Evolutionary conservation across 1,284 basidiomycete genomes (phyloP).

Genomic region (Marasmius tenuissimus): DNA sequence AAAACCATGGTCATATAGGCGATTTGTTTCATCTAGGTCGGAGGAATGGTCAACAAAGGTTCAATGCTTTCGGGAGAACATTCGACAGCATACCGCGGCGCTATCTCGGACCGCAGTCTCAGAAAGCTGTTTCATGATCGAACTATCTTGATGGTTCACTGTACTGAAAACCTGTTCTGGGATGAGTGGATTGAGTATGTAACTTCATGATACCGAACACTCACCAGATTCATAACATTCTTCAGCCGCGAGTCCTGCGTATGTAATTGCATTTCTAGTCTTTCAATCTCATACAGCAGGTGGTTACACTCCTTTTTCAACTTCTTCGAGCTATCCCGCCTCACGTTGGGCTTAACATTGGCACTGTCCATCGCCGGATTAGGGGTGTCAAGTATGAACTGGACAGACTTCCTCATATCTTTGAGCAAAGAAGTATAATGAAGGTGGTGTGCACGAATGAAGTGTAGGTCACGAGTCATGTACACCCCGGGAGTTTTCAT

Average conservation of each 20-base stretch:
- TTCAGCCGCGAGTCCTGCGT: constrained; percentile 43
- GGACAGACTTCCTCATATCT: constrained; percentile 39
- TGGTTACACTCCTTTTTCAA: constrained; percentile 32
- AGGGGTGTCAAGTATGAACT: constrained; percentile 36
- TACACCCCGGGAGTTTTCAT: constrained; percentile 33
- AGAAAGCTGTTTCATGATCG: constrained; percentile 33
- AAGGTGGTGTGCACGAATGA: constrained; percentile 43
- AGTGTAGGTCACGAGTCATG: constrained; percentile 30
- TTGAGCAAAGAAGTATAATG: constrained; percentile 42
- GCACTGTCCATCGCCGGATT: constrained; percentile 44
- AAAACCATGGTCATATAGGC: constrained; percentile 37
- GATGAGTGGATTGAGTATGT: neutral
- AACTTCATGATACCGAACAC: constrained; percentile 2
- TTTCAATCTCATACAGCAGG: constrained; percentile 37
- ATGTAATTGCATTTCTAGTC: constrained; percentile 33
- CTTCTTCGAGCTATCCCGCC: constrained; percentile 21
- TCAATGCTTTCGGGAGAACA: constrained; percentile 11
- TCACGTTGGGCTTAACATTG: constrained; percentile 11
- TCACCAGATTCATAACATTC: constrained; percentile 48
- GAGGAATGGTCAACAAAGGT: constrained; percentile 16
- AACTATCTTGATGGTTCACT: constrained; percentile 44
- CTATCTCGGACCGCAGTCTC: constrained; percentile 30
- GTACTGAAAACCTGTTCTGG: constrained; percentile 39
- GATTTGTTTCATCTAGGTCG: constrained; percentile 35
- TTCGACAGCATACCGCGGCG: constrained; percentile 14